Evolutionary conservation across 225 moss, liverwort and hornwort species (phyloP).

Genomic region (Sphagnum tenellum): DNA sequence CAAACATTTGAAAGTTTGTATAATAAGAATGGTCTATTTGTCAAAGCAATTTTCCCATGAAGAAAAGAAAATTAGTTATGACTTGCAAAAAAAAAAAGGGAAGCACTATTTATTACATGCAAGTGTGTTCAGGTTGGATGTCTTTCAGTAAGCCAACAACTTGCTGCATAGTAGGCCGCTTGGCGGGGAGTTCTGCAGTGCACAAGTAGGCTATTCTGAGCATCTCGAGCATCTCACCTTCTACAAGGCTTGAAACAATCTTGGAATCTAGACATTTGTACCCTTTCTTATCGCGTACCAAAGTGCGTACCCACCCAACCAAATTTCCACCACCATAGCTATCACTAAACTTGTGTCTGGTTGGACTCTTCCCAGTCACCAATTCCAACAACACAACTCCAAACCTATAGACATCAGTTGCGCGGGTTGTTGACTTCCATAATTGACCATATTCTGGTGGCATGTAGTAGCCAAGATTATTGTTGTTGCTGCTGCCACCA

Average conservation of each 20-base stretch:
- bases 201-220: conserved; percentile 79
- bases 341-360: conserved; percentile 60
- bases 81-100: background rate
- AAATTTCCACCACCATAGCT: conserved; percentile 75
- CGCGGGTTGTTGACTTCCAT: conserved; percentile 62
- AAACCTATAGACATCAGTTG: conserved; percentile 70
- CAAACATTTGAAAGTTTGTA: background rate
- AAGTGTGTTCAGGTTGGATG: conserved; percentile 25
- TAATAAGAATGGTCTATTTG: background rate
- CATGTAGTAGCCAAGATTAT: conserved; percentile 49
- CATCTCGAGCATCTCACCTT: conserved; percentile 72
- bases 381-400: conserved; percentile 81
- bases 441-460: conserved; percentile 81
- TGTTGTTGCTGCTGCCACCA: conserved; percentile 31
- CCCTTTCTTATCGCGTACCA: conserved; percentile 54
- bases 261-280: conserved; percentile 69
- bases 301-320: conserved; percentile 74
- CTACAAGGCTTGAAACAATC: conserved; percentile 34
- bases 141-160: conserved; percentile 79
- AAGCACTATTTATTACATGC: conserved; percentile 7
- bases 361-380: conserved; percentile 71
- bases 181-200: conserved; percentile 70
- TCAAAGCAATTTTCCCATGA: background rate
- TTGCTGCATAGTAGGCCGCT: conserved; percentile 89
- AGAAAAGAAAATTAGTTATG: background rate